Evolutionary conservation across 2,329 filamentous ascomycete species (phyloP), one percentile per base, ranked within the genome.

Genomic region (Furcasterigmium sp.): DNA sequence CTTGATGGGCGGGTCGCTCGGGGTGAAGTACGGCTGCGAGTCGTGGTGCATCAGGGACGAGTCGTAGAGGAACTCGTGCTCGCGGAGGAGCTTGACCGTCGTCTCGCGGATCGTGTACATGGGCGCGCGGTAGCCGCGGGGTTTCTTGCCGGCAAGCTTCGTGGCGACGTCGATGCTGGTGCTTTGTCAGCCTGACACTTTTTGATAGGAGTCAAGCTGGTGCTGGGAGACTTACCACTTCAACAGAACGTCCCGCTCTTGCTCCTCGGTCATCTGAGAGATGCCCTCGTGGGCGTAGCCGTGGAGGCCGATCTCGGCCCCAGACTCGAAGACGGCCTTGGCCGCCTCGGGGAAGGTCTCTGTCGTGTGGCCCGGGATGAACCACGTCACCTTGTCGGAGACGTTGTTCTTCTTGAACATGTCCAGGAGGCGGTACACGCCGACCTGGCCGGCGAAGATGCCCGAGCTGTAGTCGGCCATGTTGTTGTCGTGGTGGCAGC

Each of bases 401-500:
- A 74, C 61, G 3, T 61, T 54, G 28, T 70, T 60, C 44, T 68
- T 69, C 15, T 62, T 59, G 54, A 76, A 72, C 8, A 56, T 19
- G 26, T 69, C 66, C 3, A 78, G 60, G 1, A 78, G 62, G 3
- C 75, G 65, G 3, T 63, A 61, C 1, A 73, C 73, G 15, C 74
- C 74, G 32, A 75, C 68, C n/a, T 65, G 63, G 7, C 65, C 75
- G 40, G 63, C 64, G 57, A 74, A 75, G 54, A 74, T 68, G 37
- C 74, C 75, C 5, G 67, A 59, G 39, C 59, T 67, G 55, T 72
- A 73, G 56, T 76, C 71, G 19, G 69, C 62, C 36, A 72, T 64
- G 45, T 65, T 73, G 53, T 75, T 75, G 49, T 70, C 65, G 2
- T 67, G 64, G 44, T 72, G 62, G 25, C 59, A 55, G n/a, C 71